Evolutionary conservation across 768 basidiomycete genomes (phyloP).

Genomic region (Trametes sanguinea): DNA sequence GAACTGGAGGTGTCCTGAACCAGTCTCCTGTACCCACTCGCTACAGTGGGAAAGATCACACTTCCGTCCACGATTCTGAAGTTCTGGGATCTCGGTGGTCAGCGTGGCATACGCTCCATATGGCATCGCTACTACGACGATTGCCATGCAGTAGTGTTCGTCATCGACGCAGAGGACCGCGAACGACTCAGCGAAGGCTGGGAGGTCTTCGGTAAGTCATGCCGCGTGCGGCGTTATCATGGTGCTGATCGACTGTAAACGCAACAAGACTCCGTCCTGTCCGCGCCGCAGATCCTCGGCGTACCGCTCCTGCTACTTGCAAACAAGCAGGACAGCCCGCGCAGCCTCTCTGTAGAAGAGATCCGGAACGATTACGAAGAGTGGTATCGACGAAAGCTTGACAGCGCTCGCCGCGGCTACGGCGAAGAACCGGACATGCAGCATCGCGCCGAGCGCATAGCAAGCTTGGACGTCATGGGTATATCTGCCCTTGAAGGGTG

Average conservation of each 20-base stretch:
- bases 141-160: conserved; percentile 95
- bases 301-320: conserved; percentile 90
- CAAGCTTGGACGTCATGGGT: conserved; percentile 72
- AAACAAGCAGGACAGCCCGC: conserved; percentile 91
- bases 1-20: not conserved
- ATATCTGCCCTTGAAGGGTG: conserved; percentile 91
- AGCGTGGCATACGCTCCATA: conserved; percentile 89
- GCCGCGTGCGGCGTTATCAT: not conserved
- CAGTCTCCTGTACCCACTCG: not conserved
- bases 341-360: conserved; percentile 83
- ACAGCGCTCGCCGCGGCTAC: conserved; percentile 60
- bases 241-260: conserved; percentile 27
- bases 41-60: conserved; percentile 85
- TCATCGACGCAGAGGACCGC: conserved; percentile 90
- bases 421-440: conserved; percentile 35
- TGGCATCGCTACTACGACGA: conserved; percentile 96
- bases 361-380: conserved; percentile 88
- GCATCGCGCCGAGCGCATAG: conserved; percentile 40
- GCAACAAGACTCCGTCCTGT: conserved; percentile 76
- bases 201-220: conserved; percentile 88
- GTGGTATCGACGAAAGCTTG: conserved; percentile 78
- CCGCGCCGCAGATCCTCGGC: conserved; percentile 85
- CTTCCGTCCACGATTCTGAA: conserved; percentile 92
- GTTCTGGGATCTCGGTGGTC: conserved; percentile 97
- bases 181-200: conserved; percentile 91